Base-by-base conservation (phyloP, 225 moss, liverwort and hornwort species). In the Asterella californica region DNA sequence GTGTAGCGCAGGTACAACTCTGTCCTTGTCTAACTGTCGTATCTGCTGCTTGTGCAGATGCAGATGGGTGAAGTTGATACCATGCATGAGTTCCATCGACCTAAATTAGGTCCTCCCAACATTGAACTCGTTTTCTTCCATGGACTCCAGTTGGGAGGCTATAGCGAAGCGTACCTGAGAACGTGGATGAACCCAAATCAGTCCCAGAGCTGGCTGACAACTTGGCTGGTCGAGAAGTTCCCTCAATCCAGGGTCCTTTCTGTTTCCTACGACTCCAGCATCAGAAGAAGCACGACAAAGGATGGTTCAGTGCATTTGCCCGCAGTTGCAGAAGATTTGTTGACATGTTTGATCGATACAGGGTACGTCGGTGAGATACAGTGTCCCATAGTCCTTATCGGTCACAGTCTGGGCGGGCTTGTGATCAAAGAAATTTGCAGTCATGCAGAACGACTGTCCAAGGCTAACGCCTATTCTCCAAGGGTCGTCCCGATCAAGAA, bases 111-210 rank as follows among this genome's bases (percentile, higher is more conserved):
- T 29, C 52, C 70, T 34, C 79, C 83, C 42, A 76, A 46, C 53
- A 49, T 83, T 27, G 85, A 86, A n/a, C 76, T 86, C 4, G 29
- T 86, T 25, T 80, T 86, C 63, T 83, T 86, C 45, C 85, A 86
- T 15, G 85, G 85, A 17, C 71, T 86, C 29, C 82, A 83, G 57
- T 15, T 76, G 62, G 74, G 69, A 42, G 82, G 83, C 25, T 80
- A 79, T 10, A 86, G 80, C 65, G 83, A 86, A 29, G 80, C 83
- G 0, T 80, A 86, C 74, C 70, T 82, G 76, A 83, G 66, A 55
- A 72, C 82, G 6, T 86, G 85, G 85, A 79, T 33, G 48, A 55
- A 15, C 19, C 46, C 38, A 15, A 67, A 63, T 67, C 52, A 68
- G 9, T 59, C 25, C 0, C 42, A 29, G 34, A 66, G 79, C 47